Percentiles rank a stretch among this genome's conserved stretches.
Conservation (phyloP, 176 grass and related monocot genomes). For the Oryza longistaminata region DNA sequence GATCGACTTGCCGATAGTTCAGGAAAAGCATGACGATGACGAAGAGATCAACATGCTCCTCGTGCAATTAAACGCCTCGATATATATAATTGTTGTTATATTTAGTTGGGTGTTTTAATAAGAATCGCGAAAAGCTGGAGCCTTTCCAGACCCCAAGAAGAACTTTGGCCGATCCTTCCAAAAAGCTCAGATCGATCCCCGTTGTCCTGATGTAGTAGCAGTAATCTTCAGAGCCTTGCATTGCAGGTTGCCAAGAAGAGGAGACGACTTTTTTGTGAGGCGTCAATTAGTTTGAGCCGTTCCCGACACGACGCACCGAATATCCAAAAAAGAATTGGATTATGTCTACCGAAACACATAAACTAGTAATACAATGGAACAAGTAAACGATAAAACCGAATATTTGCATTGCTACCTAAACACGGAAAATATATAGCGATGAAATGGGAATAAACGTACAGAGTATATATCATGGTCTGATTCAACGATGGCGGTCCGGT, state of each 20-base stretch:
- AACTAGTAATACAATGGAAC: background rate
- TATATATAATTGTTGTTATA: background rate
- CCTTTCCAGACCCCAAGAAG: conserved; percentile 4
- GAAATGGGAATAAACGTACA: background rate
- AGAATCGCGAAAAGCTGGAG: background rate
- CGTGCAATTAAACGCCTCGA: background rate
- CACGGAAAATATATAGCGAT: background rate
- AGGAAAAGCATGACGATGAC: background rate
- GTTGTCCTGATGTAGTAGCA: background rate
- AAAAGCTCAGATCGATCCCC: background rate
- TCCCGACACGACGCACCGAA: background rate
- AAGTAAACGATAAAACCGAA: background rate
- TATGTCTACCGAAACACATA: background rate
- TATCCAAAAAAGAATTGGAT: background rate
- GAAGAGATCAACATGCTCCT: background rate
- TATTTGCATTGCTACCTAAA: background rate
- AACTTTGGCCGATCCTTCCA: background rate
- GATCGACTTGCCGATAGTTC: background rate
- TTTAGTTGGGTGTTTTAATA: background rate
- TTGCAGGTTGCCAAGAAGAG: background rate
- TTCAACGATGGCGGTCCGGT: background rate
- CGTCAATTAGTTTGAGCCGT: background rate
- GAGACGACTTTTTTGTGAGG: background rate
- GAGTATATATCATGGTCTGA: background rate
- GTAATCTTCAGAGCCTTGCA: background rate